Evolutionary conservation across 2,329 filamentous ascomycete species (phyloP).

Genomic region (Grosmannia penicillata): DNA sequence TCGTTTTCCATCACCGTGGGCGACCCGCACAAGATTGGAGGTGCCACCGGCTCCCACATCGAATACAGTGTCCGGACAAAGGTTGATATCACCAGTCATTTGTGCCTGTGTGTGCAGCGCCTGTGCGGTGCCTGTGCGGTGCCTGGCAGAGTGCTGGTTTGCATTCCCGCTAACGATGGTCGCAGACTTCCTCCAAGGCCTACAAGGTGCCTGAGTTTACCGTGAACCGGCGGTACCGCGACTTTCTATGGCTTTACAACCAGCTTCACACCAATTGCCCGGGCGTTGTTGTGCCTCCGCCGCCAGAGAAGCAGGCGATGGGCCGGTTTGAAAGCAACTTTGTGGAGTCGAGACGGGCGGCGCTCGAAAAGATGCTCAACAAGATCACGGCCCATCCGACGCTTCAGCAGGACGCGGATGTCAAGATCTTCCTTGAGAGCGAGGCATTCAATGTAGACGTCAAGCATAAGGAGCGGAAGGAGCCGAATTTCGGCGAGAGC

Average conservation of each 20-base stretch:
- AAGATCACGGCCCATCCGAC: slow-evolving; percentile 83
- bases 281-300: slow-evolving; percentile 85
- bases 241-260: slow-evolving; percentile 96
- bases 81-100: slow-evolving; percentile 30
- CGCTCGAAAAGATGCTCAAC: slow-evolving; percentile 94
- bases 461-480: slow-evolving; percentile 91
- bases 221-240: slow-evolving; percentile 84
- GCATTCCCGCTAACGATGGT: not conserved
- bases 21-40: slow-evolving; percentile 95
- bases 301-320: slow-evolving; percentile 94
- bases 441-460: slow-evolving; percentile 92
- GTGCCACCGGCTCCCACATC: slow-evolving; percentile 91
- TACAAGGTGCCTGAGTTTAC: slow-evolving; percentile 87
- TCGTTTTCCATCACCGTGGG: slow-evolving; percentile 83
- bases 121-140: too few species aligned
- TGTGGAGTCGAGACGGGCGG: slow-evolving; percentile 80
- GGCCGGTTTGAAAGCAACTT: slow-evolving; percentile 94
- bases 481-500: slow-evolving; percentile 72
- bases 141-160: too few species aligned
- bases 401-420: slow-evolving; percentile 79
- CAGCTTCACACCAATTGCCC: slow-evolving; percentile 89
- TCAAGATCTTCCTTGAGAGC: slow-evolving; percentile 95
- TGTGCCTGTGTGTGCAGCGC: not conserved
- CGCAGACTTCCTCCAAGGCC: slow-evolving; percentile 82
- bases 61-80: slow-evolving; percentile 93